Base-by-base conservation (phyloP, 768 basidiomycete species). In the Tylopilus plumbeoviolaceoides region DNA sequence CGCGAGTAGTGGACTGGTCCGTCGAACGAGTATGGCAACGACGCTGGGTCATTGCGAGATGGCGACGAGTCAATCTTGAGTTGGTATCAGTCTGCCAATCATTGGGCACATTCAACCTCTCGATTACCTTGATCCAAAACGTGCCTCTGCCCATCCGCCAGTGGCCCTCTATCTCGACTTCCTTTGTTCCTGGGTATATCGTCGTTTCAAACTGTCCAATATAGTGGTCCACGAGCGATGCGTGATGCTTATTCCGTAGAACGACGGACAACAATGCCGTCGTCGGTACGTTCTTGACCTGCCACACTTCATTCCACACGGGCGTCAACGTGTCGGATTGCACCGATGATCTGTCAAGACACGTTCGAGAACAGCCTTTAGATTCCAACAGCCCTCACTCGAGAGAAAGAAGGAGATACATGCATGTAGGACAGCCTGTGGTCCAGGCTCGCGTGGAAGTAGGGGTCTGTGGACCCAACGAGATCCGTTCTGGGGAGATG, bases 231-330 rank as follows among this genome's bases (percentile, higher is more conserved):
- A 73, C 73, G 31, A 77, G 65, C 0, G 72, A 68, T 15, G 76
- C 79, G 36, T 79, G 77, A 60, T 89, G 84, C 61, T 89, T 88
- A 64, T 88, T 85, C 51, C 81, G 67, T n/a, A 91, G 72, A 40
- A 78, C 70, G n/a, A 89, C 79, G 5, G 70, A 64, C 8, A 91
- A 67, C 23, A 71, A 73, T 8, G 87, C 87, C n/a, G 72, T 76
- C 5, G 63, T 66, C 0, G 89, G 88, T 14, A 90, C 87, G 61
- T 87, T 89, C 69, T 82, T 85, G 56, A 90, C 69, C 31, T 72
- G 70, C 89, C 89, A 90, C 9, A 73, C 56, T 62, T 89, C 88
- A 60, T 91, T 85, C 88, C 88, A 90, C 18, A 87, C 82, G 0
- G 89, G 89, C 0, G 71, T 59, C 18, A 82, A 66, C 7, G 81